Conservation (phyloP, 805 yeast genomes). For the Wickerhamiella lipophila region DNA sequence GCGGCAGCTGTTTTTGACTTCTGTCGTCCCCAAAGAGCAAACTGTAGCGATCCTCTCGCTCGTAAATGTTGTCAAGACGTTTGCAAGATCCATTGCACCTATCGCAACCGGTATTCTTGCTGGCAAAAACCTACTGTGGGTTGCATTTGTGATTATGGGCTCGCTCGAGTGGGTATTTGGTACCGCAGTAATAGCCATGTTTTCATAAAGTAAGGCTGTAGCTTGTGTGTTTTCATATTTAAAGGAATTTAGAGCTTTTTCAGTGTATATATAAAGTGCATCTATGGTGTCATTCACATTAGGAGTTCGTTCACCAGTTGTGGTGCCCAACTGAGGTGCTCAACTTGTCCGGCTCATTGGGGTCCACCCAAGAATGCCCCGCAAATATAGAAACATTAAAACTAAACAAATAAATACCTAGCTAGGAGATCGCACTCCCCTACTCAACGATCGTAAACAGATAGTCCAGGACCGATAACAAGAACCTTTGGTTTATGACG, state of each 20-base stretch:
- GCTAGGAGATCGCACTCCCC: neutral
- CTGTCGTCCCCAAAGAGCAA: slow-evolving; percentile 52
- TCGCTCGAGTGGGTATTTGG: slow-evolving; percentile 25
- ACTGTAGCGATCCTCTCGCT: slow-evolving; percentile 63
- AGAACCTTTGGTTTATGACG: slow-evolving; percentile 2
- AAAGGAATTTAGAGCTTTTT: no score
- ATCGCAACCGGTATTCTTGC: slow-evolving; percentile 66
- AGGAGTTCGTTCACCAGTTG: no score
- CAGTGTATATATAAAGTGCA: no score
- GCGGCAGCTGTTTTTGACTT: slow-evolving; percentile 64
- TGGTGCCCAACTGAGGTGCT: no score
- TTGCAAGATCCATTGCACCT: slow-evolving; percentile 77
- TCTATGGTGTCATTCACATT: no score
- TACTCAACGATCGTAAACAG: neutral
- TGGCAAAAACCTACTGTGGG: slow-evolving; percentile 24
- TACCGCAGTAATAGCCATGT: slow-evolving; percentile 12
- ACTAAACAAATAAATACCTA: no score
- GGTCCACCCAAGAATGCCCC: no score
- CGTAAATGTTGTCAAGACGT: slow-evolving; percentile 75
- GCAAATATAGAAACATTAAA: no score
- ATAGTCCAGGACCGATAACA: slow-evolving; percentile 3
- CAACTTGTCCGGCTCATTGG: no score
- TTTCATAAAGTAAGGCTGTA: no score
- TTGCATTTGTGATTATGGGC: slow-evolving; percentile 28
- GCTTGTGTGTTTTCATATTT: no score